Evolutionary conservation across 306 rosid species (phyloP).

Genomic region (Rosa chinensis): DNA sequence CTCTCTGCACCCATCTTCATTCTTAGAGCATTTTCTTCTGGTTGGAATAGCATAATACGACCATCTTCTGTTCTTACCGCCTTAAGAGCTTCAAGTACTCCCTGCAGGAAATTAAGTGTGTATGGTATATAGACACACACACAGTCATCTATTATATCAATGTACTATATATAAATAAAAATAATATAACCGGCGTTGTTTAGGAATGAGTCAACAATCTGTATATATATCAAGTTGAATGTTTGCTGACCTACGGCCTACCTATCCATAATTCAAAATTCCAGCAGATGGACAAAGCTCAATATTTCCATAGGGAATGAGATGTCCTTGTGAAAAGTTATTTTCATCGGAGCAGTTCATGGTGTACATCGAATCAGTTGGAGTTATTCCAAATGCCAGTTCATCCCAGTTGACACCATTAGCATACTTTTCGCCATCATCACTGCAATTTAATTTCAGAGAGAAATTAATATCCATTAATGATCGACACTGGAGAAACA

Average conservation of each 20-base stretch:
- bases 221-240: no score
- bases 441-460: no score
- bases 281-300: constrained; percentile 58
- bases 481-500: no score
- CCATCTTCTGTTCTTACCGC: constrained; percentile 60
- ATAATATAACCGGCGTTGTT: no score
- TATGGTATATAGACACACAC: no score
- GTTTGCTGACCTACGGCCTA: constrained; percentile 21
- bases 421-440: not conserved
- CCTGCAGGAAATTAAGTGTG: constrained; percentile 30
- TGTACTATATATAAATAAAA: no score
- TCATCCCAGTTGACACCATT: constrained; percentile 53
- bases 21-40: constrained; percentile 55
- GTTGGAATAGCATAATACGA: constrained; percentile 47
- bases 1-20: constrained; percentile 65
- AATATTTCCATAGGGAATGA: constrained; percentile 44
- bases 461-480: no score
- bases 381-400: constrained; percentile 38
- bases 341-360: constrained; percentile 46
- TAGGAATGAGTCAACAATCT: no score
- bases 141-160: no score
- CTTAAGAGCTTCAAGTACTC: constrained; percentile 64
- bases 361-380: constrained; percentile 53
- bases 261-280: constrained; percentile 70
- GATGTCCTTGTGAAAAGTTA: constrained; percentile 37